phyloP scores from a whole-genome alignment of 176 grass and related monocot genomes.

The Echinochloa phyllopogon region DNA sequence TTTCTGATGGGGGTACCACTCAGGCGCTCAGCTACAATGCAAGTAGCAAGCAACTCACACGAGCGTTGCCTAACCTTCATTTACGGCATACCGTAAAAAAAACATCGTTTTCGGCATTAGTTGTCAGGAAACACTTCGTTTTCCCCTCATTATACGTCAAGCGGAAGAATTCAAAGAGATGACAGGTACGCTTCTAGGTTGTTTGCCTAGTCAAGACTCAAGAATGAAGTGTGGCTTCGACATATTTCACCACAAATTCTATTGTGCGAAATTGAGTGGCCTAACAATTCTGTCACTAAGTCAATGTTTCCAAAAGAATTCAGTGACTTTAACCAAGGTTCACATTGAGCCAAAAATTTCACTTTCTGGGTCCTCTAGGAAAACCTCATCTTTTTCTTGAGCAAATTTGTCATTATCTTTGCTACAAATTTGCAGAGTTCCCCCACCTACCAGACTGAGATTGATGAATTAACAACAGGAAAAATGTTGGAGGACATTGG shows the following conservation, averaged over 20 bases:
- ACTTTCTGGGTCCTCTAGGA: background rate
- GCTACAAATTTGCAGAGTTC: background rate
- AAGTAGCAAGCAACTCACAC: background rate
- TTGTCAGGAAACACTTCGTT: background rate
- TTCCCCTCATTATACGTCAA: background rate
- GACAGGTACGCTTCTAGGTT: background rate
- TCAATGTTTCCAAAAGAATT: background rate
- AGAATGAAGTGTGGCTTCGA: background rate
- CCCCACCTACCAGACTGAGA: background rate
- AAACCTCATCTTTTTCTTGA: background rate
- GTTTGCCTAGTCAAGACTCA: constrained; percentile 20
- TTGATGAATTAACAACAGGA: background rate
- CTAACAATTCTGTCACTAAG: background rate
- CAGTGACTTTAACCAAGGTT: background rate
- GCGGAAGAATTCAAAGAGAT: background rate
- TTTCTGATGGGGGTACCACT: background rate
- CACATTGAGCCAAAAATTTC: background rate
- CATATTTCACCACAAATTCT: background rate
- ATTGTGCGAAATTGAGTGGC: background rate
- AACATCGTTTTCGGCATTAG: background rate
- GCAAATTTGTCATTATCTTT: background rate
- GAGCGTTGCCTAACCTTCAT: no score
- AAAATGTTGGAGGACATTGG: constrained; percentile 3
- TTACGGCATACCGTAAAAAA: no score
- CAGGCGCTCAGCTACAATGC: background rate